Evolutionary conservation across 2,329 filamentous ascomycete species (phyloP), one percentile per base, ranked within the genome.

Genomic region (Aspergillus spinulosporus): DNA sequence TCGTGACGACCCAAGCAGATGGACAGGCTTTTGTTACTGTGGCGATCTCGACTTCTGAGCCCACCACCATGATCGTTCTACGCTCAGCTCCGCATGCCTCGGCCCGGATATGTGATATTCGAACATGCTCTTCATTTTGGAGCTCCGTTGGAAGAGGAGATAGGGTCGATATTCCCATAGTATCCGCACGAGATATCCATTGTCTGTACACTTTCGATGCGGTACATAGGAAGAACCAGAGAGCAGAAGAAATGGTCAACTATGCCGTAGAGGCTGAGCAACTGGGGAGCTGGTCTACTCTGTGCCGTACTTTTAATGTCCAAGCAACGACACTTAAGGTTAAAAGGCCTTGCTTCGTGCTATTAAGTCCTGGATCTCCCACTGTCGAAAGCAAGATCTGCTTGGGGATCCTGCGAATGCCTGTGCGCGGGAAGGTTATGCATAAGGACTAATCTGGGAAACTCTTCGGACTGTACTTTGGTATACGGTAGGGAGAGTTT

Each of bases 301-400:
- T 37, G 39, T 42, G 3, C 60, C 34, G 57, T 57, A 58, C 54
- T 54, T 61, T 59, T 21, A 39, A 21, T 14, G 52, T 42, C 50
- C 47, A 29, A 21, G 48, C 49, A 21, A 15, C 14, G 34, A 15
- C 12, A 5, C 14, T 32, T 12, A 48, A 40, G 9, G 8, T 9
- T 53, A 32, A 52, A 46, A 54, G 57, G 70, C 70, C 70, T 72
- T 72, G 69, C 69, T 69, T 72, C 50, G 59, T 62, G 64, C 62
- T 67, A 67, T 64, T 64, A 59, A 45, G 37, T 54, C 57, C 59
- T 62, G 58, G 39, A 54, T 55, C 43, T 36, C 31, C 59, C 56
- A 44, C 53, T 61, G 62, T 57, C 47, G 62, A 61, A 56, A 60
- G 52, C 51, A 60, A 58, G 60, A 64, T 62, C 59, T 56, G 55